Base-by-base conservation (phyloP, 306 rosid species). In the Acacia crassicarpa region DNA sequence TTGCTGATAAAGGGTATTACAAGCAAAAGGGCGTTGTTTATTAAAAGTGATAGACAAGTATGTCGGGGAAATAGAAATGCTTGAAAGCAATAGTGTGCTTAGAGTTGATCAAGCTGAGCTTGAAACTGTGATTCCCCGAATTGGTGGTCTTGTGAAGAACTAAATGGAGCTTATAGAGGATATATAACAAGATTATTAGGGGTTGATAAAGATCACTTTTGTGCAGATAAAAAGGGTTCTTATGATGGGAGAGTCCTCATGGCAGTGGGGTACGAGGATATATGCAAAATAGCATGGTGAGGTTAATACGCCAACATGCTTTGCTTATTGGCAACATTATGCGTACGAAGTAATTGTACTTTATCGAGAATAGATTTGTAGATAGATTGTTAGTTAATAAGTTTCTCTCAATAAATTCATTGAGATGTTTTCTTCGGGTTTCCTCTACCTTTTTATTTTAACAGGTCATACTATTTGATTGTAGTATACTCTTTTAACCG, bases 131-230 rank as follows among this genome's bases (percentile, higher is more conserved):
- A 95, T 95, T 76, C 99, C 97, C 0, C 94, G 86, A 75, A 90
- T 93, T 83, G 98, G 98, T 54, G 88, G 94, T 16, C 89, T 89
- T 30, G 94, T 95, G 22, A 91, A 87, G 89, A 87, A 48, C 93
- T 93, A 38, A 95, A 95, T 22, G 99, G 99, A 5, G 98, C 98
- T 0, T 95, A 95, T 75, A 88, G 97, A 4, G 94, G 99, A 66
- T 92, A 90, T 4, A 81, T 48, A 67, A 98, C 92, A 1, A 89
- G 85, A 89, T 81, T 93, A 46, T 65, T 95, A 82, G 93, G 90
- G 1, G 95, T 93, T 67, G 93, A 90, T 67, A 93, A 88, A 0
- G 87, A 88, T 40, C 81, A 74, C 78, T 91, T 91, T 88, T 93
- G 94, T 13, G 87, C 98, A 90, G 88, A 89, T 93, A 66, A 94